Percentiles rank a stretch among this genome's conserved stretches.
Evolutionary conservation across 2,329 filamentous ascomycete genomes (phyloP).

Genomic region (Neodidymelliopsis sp.): DNA sequence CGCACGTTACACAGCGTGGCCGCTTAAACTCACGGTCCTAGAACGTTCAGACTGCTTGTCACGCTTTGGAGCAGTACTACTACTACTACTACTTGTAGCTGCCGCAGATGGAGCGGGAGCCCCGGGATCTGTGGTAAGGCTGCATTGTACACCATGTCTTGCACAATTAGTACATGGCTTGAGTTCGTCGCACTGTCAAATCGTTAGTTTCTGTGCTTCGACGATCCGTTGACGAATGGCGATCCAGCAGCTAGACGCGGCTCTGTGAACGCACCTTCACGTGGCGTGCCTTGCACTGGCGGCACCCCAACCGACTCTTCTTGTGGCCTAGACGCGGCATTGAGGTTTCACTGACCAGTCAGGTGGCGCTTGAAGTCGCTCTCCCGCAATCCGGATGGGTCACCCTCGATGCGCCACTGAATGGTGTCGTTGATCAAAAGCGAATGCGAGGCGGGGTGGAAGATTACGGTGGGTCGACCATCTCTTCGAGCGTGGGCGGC

Average conservation of each 20-base stretch:
- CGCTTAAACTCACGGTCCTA: conserved; percentile 25
- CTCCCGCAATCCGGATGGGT: conserved; percentile 15
- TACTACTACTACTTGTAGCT: conserved; percentile 20
- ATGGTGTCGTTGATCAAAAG: conserved; percentile 19
- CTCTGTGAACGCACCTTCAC: conserved; percentile 42
- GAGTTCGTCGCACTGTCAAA: conserved; percentile 47
- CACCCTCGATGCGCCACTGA: conserved; percentile 12
- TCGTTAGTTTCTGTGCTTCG: conserved; percentile 6
- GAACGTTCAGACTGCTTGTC: conserved; percentile 23
- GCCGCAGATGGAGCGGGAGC: conserved; percentile 20
- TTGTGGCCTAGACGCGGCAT: conserved; percentile 50
- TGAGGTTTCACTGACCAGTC: conserved; percentile 17
- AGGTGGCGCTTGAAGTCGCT: conserved; percentile 16
- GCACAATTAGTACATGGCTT: conserved; percentile 49
- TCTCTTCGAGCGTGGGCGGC: conserved; percentile 23
- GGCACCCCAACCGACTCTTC: conserved; percentile 45
- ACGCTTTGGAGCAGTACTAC: conserved; percentile 20
- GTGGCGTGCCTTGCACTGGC: conserved; percentile 48
- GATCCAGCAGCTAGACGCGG: conserved; percentile 1
- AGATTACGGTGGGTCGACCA: conserved; percentile 18
- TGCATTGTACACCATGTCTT: conserved; percentile 48
- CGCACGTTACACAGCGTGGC: neutral
- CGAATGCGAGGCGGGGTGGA: conserved; percentile 34
- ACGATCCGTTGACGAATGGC: conserved; percentile 1
- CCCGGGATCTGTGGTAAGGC: conserved; percentile 39